Conservation (phyloP, 164 flowering plant species). For the Houttuynia cordata region DNA sequence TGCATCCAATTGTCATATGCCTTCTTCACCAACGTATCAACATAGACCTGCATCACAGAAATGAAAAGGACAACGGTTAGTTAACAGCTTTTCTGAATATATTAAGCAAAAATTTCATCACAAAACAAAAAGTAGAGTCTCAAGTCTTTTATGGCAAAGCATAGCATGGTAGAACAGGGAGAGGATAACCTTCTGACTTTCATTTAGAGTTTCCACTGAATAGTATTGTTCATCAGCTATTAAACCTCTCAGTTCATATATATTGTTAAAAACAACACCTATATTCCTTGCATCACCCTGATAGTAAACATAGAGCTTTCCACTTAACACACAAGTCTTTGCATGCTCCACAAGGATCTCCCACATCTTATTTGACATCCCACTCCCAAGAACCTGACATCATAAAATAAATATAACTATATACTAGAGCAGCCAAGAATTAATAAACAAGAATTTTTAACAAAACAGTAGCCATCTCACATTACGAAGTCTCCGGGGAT, state of each 20-base stretch:
- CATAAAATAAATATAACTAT: slow-evolving; percentile 3
- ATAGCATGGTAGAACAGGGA: not conserved
- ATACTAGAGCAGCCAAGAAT: not conserved
- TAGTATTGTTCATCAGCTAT: slow-evolving; percentile 57
- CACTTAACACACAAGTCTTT: slow-evolving; percentile 83
- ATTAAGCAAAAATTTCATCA: not conserved
- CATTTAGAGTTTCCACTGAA: slow-evolving; percentile 66
- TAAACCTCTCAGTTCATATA: slow-evolving; percentile 73
- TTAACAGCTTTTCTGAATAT: not conserved
- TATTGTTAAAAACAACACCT: slow-evolving; percentile 83
- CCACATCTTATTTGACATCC: slow-evolving; percentile 99
- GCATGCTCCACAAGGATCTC: slow-evolving; percentile 88
- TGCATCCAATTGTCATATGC: slow-evolving; percentile 96
- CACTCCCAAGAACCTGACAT: slow-evolving; percentile 87
- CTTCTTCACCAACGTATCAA: slow-evolving; percentile 78
- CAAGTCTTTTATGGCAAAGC: not conserved
- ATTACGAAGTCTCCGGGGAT: slow-evolving; percentile 54
- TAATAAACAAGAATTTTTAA: not conserved
- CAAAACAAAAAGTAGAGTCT: too few relatives aligned
- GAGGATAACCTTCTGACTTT: slow-evolving; percentile 63
- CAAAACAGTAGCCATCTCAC: slow-evolving; percentile 32
- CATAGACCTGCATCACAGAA: slow-evolving; percentile 42
- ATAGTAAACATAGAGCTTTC: slow-evolving; percentile 46
- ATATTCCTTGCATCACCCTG: slow-evolving; percentile 58
- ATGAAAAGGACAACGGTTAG: not conserved